Percentiles rank a stretch among this genome's conserved stretches.
phyloP scores from a whole-genome alignment of 805 yeast genomes.

The Saturnispora galanensis region DNA sequence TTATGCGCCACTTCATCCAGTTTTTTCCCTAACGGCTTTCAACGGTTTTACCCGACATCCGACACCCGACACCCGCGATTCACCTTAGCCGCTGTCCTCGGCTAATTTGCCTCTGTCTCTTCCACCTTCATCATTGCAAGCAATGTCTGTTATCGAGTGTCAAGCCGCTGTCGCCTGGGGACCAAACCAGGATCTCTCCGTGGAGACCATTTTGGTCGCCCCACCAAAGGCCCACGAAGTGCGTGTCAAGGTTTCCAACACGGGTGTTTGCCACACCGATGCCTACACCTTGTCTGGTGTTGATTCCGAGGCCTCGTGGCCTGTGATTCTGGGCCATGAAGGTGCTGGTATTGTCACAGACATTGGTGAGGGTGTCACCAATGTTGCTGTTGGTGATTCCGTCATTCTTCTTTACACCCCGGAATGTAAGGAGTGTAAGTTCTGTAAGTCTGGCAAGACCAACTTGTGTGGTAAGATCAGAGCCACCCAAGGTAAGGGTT shows the following conservation, averaged over 20 bases:
- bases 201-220: constrained; percentile 82
- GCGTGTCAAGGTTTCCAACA: constrained; percentile 73
- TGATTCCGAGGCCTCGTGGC: constrained; percentile 96
- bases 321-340: constrained; percentile 91
- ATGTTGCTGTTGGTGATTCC: constrained; percentile 85
- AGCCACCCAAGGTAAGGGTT: constrained; percentile 96
- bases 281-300: constrained; percentile 91
- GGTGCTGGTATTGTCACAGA: constrained; percentile 97
- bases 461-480: constrained; percentile 93
- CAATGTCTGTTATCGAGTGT: constrained; percentile 47
- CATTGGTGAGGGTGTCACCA: constrained; percentile 88
- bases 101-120: too few relatives aligned
- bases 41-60: too few relatives aligned
- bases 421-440: constrained; percentile 91
- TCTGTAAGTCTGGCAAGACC: constrained; percentile 92
- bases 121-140: too few relatives aligned
- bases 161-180: constrained; percentile 98
- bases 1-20: too few relatives aligned
- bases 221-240: constrained; percentile 98
- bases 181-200: constrained; percentile 61
- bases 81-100: too few relatives aligned
- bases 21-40: too few relatives aligned
- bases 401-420: constrained; percentile 95
- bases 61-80: too few relatives aligned
- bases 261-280: constrained; percentile 98